Percentiles rank a stretch among this genome's conserved stretches.
These are phyloP conservation scores for Caryopteris hybrid DNA, from an alignment of 305 asterid species.

Conservation along the genomic window DNA sequence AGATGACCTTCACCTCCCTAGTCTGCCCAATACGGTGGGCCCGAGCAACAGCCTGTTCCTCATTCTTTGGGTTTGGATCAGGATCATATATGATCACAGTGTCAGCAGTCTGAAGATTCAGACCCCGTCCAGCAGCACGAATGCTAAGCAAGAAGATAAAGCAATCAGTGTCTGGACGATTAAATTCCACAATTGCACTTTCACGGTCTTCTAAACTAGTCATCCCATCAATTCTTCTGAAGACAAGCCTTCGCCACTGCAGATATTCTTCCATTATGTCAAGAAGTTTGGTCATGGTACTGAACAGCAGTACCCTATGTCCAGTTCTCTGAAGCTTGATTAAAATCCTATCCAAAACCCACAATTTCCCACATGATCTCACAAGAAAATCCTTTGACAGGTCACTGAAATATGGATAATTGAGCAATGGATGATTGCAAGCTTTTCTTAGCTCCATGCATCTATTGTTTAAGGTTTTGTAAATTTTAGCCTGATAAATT, in stretches of 20 bases:
- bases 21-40: slow-evolving; percentile 99
- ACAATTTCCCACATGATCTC: slow-evolving; percentile 93
- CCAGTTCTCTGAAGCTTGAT: slow-evolving; percentile 94
- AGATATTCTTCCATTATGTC: slow-evolving; percentile 97
- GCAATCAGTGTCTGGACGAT: slow-evolving; percentile 86
- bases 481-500: slow-evolving; percentile 78
- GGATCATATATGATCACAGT: slow-evolving; percentile 99
- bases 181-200: slow-evolving; percentile 94
- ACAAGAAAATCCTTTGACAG: slow-evolving; percentile 93
- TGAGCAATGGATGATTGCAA: slow-evolving; percentile 95
- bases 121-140: slow-evolving; percentile 99
- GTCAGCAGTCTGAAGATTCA: slow-evolving; percentile 97
- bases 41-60: slow-evolving; percentile 99
- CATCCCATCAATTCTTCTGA: slow-evolving; percentile 95
- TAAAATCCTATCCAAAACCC: slow-evolving; percentile 90
- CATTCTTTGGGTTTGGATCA: slow-evolving; percentile 99
- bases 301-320: slow-evolving; percentile 90
- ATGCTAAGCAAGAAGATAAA: slow-evolving; percentile 97
- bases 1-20: slow-evolving; percentile 96
- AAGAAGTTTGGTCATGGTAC: slow-evolving; percentile 98
- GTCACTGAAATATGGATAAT: slow-evolving; percentile 88
- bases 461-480: slow-evolving; percentile 76
- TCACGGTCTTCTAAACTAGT: slow-evolving; percentile 99
- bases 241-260: slow-evolving; percentile 94
- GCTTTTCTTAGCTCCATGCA: slow-evolving; percentile 99